Base-by-base conservation (phyloP, 768 basidiomycete species). In the Mycena floridula region DNA sequence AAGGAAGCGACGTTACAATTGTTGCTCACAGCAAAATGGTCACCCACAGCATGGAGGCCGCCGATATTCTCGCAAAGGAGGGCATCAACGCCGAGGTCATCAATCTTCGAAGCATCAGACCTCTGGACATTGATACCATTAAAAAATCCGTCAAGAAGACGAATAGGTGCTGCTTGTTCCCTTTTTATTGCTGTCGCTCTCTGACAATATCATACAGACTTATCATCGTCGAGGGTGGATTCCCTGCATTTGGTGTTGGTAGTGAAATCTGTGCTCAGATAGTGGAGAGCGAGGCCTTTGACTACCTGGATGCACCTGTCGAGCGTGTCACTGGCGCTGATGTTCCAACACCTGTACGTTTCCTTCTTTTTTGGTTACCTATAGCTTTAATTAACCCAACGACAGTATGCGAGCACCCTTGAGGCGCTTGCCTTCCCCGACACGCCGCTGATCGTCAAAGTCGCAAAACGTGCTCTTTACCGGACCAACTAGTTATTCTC, bases 1-100 rank as follows among this genome's bases (percentile, higher is more conserved):
- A 83, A 60, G 96, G 96, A 45, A 79, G 76, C 51, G 96, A 99
- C 63, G 69, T 99, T 51, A 99, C 96, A 44, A 79, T 99, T 47
- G 95, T 99, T 48, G 94, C 90, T 16, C 96, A 98, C 76, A 92
- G 89, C 68, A 94, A 93, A 67, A 95, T 95, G 93, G 96, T 99
- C 48, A 82, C 88, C 1, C 90, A 93, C 70, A 83, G 85, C 58
- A 66, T 99, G 48, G 95, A 98, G 65, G 94, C 96, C 28, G 96
- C 96, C 9, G 95, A 95, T 45, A 68, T 72, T 26, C 76, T 99
- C 20, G 90, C 87, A 52, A 94, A 97, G 73, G 94, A 98, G 68
- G 95, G 92, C 25, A 84, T 99, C 72, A 89, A 89, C 62, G 94
- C 92, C 21, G 96, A 99, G 69, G 91, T 99, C 56, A 85, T 99